A percentile compares a stretch with the other conserved stretches of the same genome.
phyloP scores from a whole-genome alignment of 1,139 yeast genomes.

The Hansenula sp. region DNA sequence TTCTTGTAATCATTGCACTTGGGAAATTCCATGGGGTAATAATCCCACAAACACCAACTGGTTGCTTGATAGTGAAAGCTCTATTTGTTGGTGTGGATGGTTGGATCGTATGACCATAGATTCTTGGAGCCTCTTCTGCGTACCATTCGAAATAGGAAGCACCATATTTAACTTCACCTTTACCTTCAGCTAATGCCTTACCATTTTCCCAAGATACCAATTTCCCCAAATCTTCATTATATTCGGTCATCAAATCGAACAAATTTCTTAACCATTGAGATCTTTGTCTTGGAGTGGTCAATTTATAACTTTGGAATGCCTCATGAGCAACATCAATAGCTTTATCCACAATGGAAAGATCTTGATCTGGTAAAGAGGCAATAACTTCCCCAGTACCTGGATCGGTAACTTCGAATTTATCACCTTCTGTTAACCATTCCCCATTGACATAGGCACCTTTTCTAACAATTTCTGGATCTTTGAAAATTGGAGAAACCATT shows the following conservation, averaged over 20 bases:
- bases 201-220: constrained; percentile 81
- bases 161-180: constrained; percentile 73
- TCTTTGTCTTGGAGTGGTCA: constrained; percentile 63
- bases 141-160: constrained; percentile 87
- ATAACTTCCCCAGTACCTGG: constrained; percentile 69
- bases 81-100: constrained; percentile 56
- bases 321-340: constrained; percentile 61
- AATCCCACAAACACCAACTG: constrained; percentile 88
- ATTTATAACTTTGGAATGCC: constrained; percentile 57
- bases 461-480: constrained; percentile 54
- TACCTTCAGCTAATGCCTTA: constrained; percentile 70
- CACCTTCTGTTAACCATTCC: constrained; percentile 56
- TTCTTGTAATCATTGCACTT: constrained; percentile 88
- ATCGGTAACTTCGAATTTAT: constrained; percentile 62
- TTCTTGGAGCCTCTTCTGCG: constrained; percentile 79
- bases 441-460: constrained; percentile 67
- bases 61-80: constrained; percentile 67
- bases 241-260: constrained; percentile 58
- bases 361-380: constrained; percentile 51
- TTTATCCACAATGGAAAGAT: constrained; percentile 43
- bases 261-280: constrained; percentile 61
- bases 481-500: constrained; percentile 27
- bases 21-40: constrained; percentile 98
- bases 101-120: constrained; percentile 69
- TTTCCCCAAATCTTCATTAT: constrained; percentile 70